A percentile compares a stretch with the other conserved stretches of the same genome.
These are phyloP conservation scores for Penicillium lividum DNA, from an alignment of 495 filamentous ascomycete genomes.

Conservation along the genomic window DNA sequence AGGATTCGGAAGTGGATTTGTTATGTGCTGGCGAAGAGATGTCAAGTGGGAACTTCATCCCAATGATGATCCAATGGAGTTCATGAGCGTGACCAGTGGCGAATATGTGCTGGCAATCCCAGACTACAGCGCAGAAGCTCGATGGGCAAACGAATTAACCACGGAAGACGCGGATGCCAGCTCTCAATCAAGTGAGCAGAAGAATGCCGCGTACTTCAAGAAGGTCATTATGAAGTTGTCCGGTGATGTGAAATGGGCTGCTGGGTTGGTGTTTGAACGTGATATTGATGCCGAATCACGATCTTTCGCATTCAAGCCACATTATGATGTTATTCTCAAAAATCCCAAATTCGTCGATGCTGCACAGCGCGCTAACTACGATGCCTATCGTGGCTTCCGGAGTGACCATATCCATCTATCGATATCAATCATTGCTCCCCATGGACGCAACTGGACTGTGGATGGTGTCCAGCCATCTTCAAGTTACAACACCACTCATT, in stretches of 20 bases:
- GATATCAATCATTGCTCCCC: constrained; percentile 80
- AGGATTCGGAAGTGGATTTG: constrained; percentile 87
- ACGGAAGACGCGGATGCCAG: constrained; percentile 63
- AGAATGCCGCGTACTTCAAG: constrained; percentile 80
- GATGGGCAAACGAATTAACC: constrained; percentile 58
- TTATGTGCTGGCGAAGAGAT: constrained; percentile 97
- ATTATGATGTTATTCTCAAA: constrained; percentile 88
- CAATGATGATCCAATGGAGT: constrained; percentile 81
- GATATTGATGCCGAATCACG: constrained; percentile 64
- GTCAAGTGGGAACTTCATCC: constrained; percentile 82
- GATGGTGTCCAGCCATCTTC: constrained; percentile 69
- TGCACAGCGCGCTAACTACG: constrained; percentile 60
- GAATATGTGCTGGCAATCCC: constrained; percentile 93
- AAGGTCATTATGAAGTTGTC: constrained; percentile 99
- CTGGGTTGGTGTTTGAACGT: constrained; percentile 89
- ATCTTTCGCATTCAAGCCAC: constrained; percentile 84
- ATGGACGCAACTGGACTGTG: constrained; percentile 71
- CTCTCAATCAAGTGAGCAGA: constrained; percentile 63
- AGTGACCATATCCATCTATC: constrained; percentile 96
- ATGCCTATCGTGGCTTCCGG: constrained; percentile 90
- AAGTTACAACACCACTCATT: constrained; percentile 93
- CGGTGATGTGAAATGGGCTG: constrained; percentile 86
- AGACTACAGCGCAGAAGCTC: constrained; percentile 86
- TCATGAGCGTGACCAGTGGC: constrained; percentile 93
- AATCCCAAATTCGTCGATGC: constrained; percentile 70